Evolutionary conservation across 1,139 yeast species (phyloP), one percentile per base, ranked within the genome.

Genomic region (Wickerhamomyces sp.): DNA sequence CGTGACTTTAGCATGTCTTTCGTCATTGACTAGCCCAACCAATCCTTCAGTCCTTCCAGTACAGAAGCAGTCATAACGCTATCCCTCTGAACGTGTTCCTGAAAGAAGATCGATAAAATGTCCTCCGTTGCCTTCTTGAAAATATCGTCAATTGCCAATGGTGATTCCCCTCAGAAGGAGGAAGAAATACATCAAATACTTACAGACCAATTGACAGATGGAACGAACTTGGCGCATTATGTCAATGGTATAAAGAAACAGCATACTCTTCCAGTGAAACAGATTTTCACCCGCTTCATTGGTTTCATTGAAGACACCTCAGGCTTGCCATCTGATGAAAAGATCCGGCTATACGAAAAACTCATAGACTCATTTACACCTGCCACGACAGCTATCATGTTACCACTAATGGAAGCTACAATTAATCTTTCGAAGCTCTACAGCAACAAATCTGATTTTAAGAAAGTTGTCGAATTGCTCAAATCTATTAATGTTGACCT

Each of bases 211-310:
- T 30, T 23, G 10, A 22, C 25, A 4, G 28, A 33, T n/a, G 30
- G 34, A 16, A 35, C 37, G 7, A 7, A 12, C 2, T 22, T 37
- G 1, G 26, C 35, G 5, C 27, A 36, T 14, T 37, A 39, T 26
- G 22, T 45, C 20, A 37, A 28, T 17, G 46, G 44, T 1, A 15
- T 46, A 3, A 36, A 39, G 4, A 47, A 47, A 21, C 51, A 47
- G 24, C 51, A 42, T 17, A 26, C 45, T 1, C 23, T 47, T 4
- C 49, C 47, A 0, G 42, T 46, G n/a, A 47, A 43, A 31, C 30
- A 32, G 21, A 44, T 44, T 3, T 30, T 47, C 3, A 27, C 26
- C 3, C 24, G 18, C 2, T 46, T 39, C 19, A 32, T 46, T 10
- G 39, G 39, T 8, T 21, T 25, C 13, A 22, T 44, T 17, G 38